These are phyloP conservation scores for Globisporangium ultimum DNA, from an alignment of 352 stramenopile genomes.

Conservation along the genomic window DNA sequence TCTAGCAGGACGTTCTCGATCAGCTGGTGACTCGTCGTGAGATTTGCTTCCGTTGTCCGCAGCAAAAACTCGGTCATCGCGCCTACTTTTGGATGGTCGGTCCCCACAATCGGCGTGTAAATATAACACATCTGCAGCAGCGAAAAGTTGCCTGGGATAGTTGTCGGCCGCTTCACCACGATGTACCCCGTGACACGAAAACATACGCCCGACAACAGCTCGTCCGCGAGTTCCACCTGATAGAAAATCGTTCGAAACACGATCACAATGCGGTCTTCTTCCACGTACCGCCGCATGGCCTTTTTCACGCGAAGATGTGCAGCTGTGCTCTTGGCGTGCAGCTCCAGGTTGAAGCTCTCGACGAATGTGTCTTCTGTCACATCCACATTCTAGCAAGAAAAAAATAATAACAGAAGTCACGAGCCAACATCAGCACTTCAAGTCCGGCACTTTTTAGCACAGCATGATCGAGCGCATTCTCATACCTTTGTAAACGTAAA, in stretches of 20 bases:
- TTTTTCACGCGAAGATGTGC: constrained; percentile 48
- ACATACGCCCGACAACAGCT: constrained; percentile 30
- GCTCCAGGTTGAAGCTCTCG: constrained; percentile 47
- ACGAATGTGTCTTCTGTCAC: constrained; percentile 45
- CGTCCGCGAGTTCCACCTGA: constrained; percentile 39
- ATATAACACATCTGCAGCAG: constrained; percentile 30
- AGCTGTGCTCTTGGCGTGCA: constrained; percentile 40
- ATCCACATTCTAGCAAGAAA: background rate
- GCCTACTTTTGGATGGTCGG: constrained; percentile 23
- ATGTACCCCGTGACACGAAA: constrained; percentile 55
- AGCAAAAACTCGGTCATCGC: constrained; percentile 45
- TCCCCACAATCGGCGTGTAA: constrained; percentile 23
- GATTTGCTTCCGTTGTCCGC: constrained; percentile 24
- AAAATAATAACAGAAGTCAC: background rate
- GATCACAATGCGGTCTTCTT: constrained; percentile 42
- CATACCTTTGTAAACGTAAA: background rate
- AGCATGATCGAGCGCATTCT: background rate
- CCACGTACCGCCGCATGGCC: constrained; percentile 37
- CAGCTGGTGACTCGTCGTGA: constrained; percentile 33
- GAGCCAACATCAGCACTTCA: background rate
- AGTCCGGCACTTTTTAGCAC: too few species aligned
- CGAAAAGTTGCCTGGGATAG: constrained; percentile 12
- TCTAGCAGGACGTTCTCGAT: constrained; percentile 52
- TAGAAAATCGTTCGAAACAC: constrained; percentile 55
- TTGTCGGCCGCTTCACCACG: constrained; percentile 22